Percentiles rank a stretch among this genome's conserved stretches.
phyloP scores from a whole-genome alignment of 257 asterid genomes.

The Solanum pinnatisectum region DNA sequence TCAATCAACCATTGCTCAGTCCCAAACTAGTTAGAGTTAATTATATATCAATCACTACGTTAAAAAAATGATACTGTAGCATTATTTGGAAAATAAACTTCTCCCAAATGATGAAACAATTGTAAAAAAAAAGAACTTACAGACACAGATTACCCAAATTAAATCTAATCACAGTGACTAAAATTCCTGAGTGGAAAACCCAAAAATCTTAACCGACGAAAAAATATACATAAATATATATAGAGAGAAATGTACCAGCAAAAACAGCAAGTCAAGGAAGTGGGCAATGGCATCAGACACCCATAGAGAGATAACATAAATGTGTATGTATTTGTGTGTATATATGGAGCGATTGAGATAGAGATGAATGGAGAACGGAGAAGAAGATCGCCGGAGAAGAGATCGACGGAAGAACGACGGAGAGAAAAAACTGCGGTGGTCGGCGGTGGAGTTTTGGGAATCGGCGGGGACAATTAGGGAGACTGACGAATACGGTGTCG shows the following conservation, averaged over 20 bases:
- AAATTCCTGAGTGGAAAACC: neutral
- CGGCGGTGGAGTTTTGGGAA: neutral
- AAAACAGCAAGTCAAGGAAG: neutral
- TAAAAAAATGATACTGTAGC: neutral
- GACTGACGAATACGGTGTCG: neutral
- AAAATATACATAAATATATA: neutral
- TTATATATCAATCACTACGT: neutral
- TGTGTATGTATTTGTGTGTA: neutral
- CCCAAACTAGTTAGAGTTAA: neutral
- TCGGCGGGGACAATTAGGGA: neutral
- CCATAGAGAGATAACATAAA: neutral
- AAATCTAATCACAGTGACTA: neutral
- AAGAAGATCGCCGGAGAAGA: neutral
- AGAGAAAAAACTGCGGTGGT: neutral
- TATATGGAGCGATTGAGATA: neutral
- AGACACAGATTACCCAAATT: neutral
- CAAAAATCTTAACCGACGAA: neutral
- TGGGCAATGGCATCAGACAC: neutral
- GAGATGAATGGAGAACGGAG: neutral
- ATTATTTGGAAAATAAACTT: neutral
- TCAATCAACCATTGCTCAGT: neutral
- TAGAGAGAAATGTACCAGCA: neutral
- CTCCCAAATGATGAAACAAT: neutral
- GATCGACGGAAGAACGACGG: neutral
- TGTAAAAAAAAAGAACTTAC: neutral